phyloP scores from a whole-genome alignment of 768 basidiomycete species.

The Gyrodon lividus region DNA sequence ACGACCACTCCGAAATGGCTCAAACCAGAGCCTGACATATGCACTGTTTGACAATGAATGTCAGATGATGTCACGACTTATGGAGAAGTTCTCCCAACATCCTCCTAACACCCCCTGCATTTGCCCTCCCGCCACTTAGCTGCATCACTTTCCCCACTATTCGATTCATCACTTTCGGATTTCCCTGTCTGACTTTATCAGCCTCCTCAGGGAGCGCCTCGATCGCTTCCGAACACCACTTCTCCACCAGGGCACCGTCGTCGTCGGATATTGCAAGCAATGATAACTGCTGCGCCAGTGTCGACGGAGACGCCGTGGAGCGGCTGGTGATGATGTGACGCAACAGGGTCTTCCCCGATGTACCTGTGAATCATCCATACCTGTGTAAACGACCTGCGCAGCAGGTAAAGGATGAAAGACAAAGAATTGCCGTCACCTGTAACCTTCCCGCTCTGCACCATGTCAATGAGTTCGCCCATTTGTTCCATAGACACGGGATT shows the following conservation, averaged over 20 bases:
- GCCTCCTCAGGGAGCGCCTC: slow-evolving; percentile 64
- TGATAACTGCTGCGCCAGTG: slow-evolving; percentile 51
- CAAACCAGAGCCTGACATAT: too few relatives aligned
- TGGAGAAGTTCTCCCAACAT: slow-evolving; percentile 49
- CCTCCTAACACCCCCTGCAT: slow-evolving; percentile 59
- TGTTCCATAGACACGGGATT: slow-evolving; percentile 61
- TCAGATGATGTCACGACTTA: neutral
- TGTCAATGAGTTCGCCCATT: slow-evolving; percentile 75
- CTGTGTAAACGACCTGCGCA: slow-evolving; percentile 1
- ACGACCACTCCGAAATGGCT: too few relatives aligned
- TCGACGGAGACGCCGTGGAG: slow-evolving; percentile 35
- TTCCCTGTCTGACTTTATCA: slow-evolving; percentile 63
- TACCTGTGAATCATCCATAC: slow-evolving; percentile 46
- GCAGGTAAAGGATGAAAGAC: too few relatives aligned
- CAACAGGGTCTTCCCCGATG: slow-evolving; percentile 77
- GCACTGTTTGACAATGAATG: neutral
- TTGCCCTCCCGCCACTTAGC: slow-evolving; percentile 71
- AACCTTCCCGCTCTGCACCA: slow-evolving; percentile 63
- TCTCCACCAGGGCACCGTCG: slow-evolving; percentile 41
- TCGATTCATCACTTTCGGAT: slow-evolving; percentile 66
- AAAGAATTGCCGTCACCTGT: slow-evolving; percentile 51
- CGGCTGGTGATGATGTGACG: slow-evolving; percentile 59
- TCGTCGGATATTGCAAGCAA: slow-evolving; percentile 41
- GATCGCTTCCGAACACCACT: slow-evolving; percentile 65
- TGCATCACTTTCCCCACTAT: slow-evolving; percentile 66